Conservation (phyloP, 371 early-diverging fungal genomes). For the Conidiobolus incongruus region DNA sequence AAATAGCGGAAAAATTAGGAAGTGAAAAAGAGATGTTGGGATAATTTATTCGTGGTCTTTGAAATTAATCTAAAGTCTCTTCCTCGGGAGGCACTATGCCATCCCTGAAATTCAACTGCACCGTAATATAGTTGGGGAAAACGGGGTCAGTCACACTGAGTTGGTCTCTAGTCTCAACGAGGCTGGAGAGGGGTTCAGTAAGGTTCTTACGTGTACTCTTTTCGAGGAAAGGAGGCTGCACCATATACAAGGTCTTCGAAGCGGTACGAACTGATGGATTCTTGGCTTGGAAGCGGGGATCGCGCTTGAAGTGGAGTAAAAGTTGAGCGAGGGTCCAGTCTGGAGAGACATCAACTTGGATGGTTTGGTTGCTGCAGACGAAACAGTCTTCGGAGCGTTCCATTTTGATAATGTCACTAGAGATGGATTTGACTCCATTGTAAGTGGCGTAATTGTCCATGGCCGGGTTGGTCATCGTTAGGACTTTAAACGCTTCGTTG, state of each 20-base stretch:
- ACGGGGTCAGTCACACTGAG: slow-evolving; percentile 50
- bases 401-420: slow-evolving; percentile 74
- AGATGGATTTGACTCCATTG: slow-evolving; percentile 70
- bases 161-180: slow-evolving; percentile 34
- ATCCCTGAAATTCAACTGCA: too few species aligned
- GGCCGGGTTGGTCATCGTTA: slow-evolving; percentile 41
- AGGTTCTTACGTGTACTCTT: slow-evolving; percentile 48
- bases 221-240: slow-evolving; percentile 44
- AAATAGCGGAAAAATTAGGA: too few species aligned
- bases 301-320: slow-evolving; percentile 46
- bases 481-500: slow-evolving; percentile 84
- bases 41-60: too few species aligned
- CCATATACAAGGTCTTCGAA: slow-evolving; percentile 48
- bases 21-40: too few species aligned
- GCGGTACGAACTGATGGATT: slow-evolving; percentile 42
- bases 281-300: slow-evolving; percentile 44
- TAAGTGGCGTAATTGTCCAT: slow-evolving; percentile 93
- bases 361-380: slow-evolving; percentile 51
- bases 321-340: slow-evolving; percentile 33
- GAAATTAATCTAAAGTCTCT: too few species aligned
- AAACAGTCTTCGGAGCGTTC: slow-evolving; percentile 70
- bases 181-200: slow-evolving; percentile 22
- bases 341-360: slow-evolving; percentile 15
- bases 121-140: slow-evolving; percentile 40
- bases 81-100: too few species aligned